phyloP scores from a whole-genome alignment of 1,139 yeast genomes.

The Geotrichum europaeum region DNA sequence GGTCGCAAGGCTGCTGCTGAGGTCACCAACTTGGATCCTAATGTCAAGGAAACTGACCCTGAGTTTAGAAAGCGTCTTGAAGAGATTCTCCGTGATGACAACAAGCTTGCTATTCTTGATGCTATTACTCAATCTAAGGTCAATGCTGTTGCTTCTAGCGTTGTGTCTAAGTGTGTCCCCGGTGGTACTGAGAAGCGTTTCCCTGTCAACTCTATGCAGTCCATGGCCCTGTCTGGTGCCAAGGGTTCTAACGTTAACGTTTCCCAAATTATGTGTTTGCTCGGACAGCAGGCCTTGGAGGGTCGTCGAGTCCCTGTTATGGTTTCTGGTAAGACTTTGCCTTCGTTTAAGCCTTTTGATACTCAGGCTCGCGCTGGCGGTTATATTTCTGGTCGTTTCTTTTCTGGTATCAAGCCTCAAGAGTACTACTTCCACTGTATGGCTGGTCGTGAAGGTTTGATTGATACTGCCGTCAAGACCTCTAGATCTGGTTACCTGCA shows the following conservation, averaged over 20 bases:
- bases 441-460: constrained; percentile 99
- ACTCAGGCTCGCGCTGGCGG: constrained; percentile 99
- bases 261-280: constrained; percentile 97
- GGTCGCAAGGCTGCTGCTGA: constrained; percentile 93
- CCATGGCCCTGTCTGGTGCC: constrained; percentile 99
- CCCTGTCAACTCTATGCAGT: constrained; percentile 96
- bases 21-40: constrained; percentile 72
- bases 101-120: constrained; percentile 87
- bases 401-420: constrained; percentile 97
- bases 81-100: constrained; percentile 90
- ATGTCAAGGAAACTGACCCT: constrained; percentile 53
- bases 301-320: constrained; percentile 99
- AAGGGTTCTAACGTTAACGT: constrained; percentile 98
- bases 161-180: constrained; percentile 91
- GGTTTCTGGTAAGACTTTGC: constrained; percentile 97
- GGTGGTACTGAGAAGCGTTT: constrained; percentile 92
- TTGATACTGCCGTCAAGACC: constrained; percentile 98
- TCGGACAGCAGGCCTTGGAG: constrained; percentile 98
- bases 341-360: constrained; percentile 93
- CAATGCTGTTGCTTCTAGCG: constrained; percentile 84
- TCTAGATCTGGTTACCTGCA: constrained; percentile 98
- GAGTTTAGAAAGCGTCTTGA: constrained; percentile 84
- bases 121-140: constrained; percentile 95
- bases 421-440: constrained; percentile 99
- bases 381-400: constrained; percentile 93